Conservation (phyloP, 345 rosid genomes). For the Melaleuca quinquenervia region DNA sequence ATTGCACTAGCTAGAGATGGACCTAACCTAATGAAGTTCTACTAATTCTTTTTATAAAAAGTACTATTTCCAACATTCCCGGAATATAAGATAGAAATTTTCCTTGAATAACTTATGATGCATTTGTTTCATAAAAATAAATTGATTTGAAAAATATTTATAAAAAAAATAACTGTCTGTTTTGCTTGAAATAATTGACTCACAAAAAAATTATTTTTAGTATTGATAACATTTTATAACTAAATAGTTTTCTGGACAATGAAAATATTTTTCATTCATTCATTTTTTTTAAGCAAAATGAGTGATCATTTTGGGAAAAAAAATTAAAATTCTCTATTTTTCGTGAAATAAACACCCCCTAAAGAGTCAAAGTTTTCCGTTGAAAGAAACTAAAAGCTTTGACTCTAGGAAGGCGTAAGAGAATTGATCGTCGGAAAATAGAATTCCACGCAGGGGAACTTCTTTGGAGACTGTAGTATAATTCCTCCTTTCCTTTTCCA, state of each 20-base stretch:
- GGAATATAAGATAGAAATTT: background rate
- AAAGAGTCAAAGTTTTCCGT: background rate
- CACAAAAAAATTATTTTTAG: no score
- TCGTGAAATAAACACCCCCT: no score
- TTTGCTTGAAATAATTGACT: no score
- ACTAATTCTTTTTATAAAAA: background rate
- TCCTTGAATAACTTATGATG: background rate
- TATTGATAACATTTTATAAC: no score
- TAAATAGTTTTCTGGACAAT: no score
- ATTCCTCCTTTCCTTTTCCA: background rate
- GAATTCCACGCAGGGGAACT: background rate
- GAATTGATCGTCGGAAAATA: background rate
- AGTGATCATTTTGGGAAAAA: no score
- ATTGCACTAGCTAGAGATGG: background rate
- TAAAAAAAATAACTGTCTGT: no score
- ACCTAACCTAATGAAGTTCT: background rate
- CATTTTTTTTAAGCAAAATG: no score
- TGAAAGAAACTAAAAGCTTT: background rate
- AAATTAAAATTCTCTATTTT: no score
- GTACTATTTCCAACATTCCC: background rate
- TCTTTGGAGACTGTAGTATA: background rate
- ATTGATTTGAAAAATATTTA: no score
- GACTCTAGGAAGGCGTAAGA: background rate
- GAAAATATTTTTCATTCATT: no score
- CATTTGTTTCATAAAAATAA: no score